Percentiles rank a stretch among this genome's conserved stretches.
phyloP scores from a whole-genome alignment of 495 filamentous ascomycete species.

The Physcia stellaris region DNA sequence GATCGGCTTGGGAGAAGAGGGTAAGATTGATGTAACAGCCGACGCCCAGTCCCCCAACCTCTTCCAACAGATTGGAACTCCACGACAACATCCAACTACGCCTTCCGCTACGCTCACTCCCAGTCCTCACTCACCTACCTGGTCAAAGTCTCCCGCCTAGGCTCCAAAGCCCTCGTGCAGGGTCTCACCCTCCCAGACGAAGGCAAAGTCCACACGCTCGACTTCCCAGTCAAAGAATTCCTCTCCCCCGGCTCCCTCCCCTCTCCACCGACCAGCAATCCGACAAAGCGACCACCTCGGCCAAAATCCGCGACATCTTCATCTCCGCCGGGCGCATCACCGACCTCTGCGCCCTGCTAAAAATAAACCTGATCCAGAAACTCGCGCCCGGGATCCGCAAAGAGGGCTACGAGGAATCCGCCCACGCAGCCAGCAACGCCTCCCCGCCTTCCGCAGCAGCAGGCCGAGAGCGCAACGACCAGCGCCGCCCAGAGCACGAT shows the following conservation, averaged over 20 bases:
- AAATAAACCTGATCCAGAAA: constrained; percentile 66
- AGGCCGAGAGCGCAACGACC: constrained; percentile 9
- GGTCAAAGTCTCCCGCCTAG: constrained; percentile 68
- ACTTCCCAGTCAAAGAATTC: constrained; percentile 63
- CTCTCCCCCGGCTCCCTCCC: constrained; percentile 50
- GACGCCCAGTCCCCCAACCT: constrained; percentile 34
- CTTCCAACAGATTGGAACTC: constrained; percentile 71
- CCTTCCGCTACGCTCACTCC: constrained; percentile 80
- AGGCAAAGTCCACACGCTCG: constrained; percentile 62
- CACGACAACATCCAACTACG: constrained; percentile 43
- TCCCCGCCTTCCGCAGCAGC: neutral
- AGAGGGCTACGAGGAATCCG: constrained; percentile 54
- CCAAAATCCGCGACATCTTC: constrained; percentile 60
- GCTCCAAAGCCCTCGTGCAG: constrained; percentile 68
- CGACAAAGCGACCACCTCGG: no score
- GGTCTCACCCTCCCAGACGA: constrained; percentile 70
- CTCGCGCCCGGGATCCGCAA: constrained; percentile 62
- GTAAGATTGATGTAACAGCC: constrained; percentile 26
- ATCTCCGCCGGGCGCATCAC: constrained; percentile 52
- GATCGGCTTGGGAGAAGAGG: constrained; percentile 57
- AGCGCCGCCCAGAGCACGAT: constrained; percentile 24
- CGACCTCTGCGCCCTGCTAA: constrained; percentile 55
- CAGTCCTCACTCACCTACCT: constrained; percentile 81
- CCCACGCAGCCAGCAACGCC: constrained; percentile 16
- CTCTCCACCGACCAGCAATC: constrained; percentile 24